Base-by-base conservation (phyloP, 2,329 filamentous ascomycete species). In the Ceratocystis variospora region DNA sequence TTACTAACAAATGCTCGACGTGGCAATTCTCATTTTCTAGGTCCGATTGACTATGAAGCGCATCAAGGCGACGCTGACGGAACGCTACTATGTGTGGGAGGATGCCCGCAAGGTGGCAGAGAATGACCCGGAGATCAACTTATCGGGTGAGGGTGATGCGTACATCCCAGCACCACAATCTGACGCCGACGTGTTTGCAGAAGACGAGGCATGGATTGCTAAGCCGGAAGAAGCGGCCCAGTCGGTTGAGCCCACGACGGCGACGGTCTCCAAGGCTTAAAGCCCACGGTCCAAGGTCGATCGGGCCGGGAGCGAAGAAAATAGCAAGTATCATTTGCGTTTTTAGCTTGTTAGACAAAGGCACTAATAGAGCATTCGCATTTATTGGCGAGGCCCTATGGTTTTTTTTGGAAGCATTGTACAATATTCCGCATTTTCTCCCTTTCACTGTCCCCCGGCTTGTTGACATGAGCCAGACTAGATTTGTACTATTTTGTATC, bases 1-100 rank as follows among this genome's bases (percentile, higher is more conserved):
- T 12, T 50, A 28, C 48, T 59, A 50, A 28, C 17, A 12, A 53
- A n/a, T 28, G 3, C 48, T 5, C 19, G 48, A 53, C 22, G 19
- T 53, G 48, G 48, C 48, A 25, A 28, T 25, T 53, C 33, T 4
- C 33, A 19, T 4, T 33, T 61, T 50, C 12, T 72, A 96, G 90
- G 83, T 96, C 68, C 81, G 81, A 71, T 78, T 79, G 74, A 96
- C 93, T 28, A 90, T 93, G 83, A 83, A 84, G 72, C 80, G 82
- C 59, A 96, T 97, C 76, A 90, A 90, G 78, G 88, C 94, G 70
- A 83, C 87, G 62, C 79, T 97, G 72, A 93, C 89, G 45, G 92
- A 96, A 77, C 83, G 93, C 72, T 94, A 85, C 78, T 93, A 96
- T 77, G 83, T 89, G 8, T 97, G 90, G 88, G 82, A 89, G 72